Evolutionary conservation across 768 basidiomycete genomes (phyloP).

Genomic region (Favolaschia claudopus): DNA sequence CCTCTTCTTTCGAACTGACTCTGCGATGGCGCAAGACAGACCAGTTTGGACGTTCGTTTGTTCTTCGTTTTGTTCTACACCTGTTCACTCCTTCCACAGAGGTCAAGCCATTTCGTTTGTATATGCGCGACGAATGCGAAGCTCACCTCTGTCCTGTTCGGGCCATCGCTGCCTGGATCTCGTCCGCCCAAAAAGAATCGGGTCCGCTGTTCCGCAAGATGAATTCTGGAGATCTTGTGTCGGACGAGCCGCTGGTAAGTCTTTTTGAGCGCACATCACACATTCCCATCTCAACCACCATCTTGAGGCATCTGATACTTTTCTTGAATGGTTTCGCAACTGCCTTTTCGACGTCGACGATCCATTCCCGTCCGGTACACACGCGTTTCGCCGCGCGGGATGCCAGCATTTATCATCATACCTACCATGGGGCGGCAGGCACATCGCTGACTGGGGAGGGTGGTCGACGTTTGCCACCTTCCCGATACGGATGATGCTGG

Average conservation of each 20-base stretch:
- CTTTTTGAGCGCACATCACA: neutral
- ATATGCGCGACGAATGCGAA: constrained; percentile 2
- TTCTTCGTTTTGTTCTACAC: neutral
- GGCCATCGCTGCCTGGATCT: constrained; percentile 23
- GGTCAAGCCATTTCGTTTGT: constrained; percentile 25
- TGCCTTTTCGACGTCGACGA: constrained; percentile 37
- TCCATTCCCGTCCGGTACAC: constrained; percentile 33
- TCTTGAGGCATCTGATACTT: constrained; percentile 32
- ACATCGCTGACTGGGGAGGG: constrained; percentile 42
- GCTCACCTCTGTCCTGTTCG: constrained; percentile 26
- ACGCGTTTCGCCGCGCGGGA: no score
- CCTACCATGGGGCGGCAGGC: constrained; percentile 32
- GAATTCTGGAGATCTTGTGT: constrained; percentile 9
- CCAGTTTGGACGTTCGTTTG: constrained; percentile 30
- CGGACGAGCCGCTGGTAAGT: constrained; percentile 19
- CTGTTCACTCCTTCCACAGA: constrained; percentile 7
- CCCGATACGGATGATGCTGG: no score
- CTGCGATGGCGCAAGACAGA: constrained; percentile 28
- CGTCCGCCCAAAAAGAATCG: neutral
- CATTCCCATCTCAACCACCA: neutral
- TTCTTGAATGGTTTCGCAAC: constrained; percentile 34
- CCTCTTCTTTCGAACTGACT: neutral
- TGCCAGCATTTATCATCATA: constrained; percentile 38
- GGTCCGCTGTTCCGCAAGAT: constrained; percentile 25
- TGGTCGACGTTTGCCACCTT: no score